phyloP scores from a whole-genome alignment of 768 basidiomycete species.

The Suillus occidentalis region DNA sequence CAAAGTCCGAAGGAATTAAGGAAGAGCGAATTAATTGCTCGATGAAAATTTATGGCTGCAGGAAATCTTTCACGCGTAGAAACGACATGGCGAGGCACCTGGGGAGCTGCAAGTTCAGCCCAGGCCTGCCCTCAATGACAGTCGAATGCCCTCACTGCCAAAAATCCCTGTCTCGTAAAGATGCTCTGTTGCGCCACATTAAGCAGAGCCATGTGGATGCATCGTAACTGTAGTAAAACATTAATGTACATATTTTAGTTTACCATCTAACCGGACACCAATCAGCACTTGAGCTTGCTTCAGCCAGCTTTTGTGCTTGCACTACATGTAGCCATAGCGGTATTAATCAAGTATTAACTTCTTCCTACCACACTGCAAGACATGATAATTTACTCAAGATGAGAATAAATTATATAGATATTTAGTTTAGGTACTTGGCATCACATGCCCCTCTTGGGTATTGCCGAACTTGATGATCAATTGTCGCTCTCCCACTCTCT shows the following conservation, averaged over 20 bases:
- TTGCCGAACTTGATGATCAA: background rate
- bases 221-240: background rate
- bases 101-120: conserved; percentile 5
- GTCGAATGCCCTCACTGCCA: conserved; percentile 20
- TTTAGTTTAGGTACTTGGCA: too few relatives aligned
- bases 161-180: conserved; percentile 22
- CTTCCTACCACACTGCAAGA: background rate
- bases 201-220: conserved; percentile 17
- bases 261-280: background rate
- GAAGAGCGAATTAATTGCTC: background rate
- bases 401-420: too few relatives aligned
- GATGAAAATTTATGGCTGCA: conserved; percentile 2
- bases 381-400: too few relatives aligned
- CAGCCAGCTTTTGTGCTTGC: too few relatives aligned
- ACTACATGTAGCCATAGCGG: conserved; percentile 2
- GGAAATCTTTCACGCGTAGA: conserved; percentile 6
- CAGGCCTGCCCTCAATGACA: background rate
- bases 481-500: background rate
- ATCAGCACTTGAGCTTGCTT: background rate
- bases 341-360: background rate
- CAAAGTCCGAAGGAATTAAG: background rate
- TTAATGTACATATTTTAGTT: background rate
- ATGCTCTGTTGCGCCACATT: conserved; percentile 26
- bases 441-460: background rate
- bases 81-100: conserved; percentile 7